Evolutionary conservation across 2,329 filamentous ascomycete species (phyloP), one percentile per base, ranked within the genome.

Genomic region (Aureobasidium sp.): DNA sequence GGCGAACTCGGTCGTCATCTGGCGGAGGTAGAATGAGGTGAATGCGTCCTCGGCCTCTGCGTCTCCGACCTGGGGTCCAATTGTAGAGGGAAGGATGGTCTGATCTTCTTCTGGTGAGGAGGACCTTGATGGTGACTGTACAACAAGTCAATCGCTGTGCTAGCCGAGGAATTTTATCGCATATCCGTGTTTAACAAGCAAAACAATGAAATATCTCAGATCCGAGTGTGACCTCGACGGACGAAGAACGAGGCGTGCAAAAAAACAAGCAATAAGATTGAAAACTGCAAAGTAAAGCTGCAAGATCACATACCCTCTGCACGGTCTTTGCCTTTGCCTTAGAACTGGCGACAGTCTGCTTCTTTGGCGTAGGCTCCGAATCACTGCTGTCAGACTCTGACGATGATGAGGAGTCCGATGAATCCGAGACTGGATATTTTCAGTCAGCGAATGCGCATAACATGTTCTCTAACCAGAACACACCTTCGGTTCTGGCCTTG

Each of bases 1-100:
- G 14, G 86, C 84, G 62, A 92, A 85, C 71, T 91, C 88, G 56
- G 80, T 77, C 0, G 88, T 89, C 6, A 85, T 78, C 63, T 83
- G 84, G 68, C 87, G 84, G 51, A 91, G 81, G 72, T 91, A 91
- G 71, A 84, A 87, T 11, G 84, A 77, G 9, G 81, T 78, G 74
- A 90, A 90, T 36, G 67, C 65, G 58, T 70, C 64, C 31, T 73
- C 67, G 4, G 67, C 58, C 34, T 68, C 65, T 42, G 56, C 17
- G 11, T 66, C 64, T 4, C 20, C 27, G 17, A 31, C 45, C 12
- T 48, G 27, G 5, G 39, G 31, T 31, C 20, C 29, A 15, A 5
- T 22, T 31, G 39, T 45, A 14, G 42, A 45, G 14, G 42, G 17
- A 31, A 17, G 34, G 41, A 25, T 56, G 37, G 39, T 47, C 27